These are phyloP conservation scores for Coriaria nepalensis DNA, from an alignment of 306 rosid genomes.

Conservation along the genomic window DNA sequence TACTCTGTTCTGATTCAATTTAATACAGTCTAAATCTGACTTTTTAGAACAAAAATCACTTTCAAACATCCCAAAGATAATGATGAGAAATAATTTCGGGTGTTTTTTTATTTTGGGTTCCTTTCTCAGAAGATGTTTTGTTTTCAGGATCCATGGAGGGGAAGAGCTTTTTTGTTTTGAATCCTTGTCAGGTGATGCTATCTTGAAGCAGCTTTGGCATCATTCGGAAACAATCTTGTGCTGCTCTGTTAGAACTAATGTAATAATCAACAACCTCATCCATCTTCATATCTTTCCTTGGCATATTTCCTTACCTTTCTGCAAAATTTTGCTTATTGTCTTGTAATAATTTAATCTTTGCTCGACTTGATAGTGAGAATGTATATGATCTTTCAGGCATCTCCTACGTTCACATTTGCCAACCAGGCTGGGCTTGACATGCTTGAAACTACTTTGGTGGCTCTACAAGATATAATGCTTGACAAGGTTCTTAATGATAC, in stretches of 20 bases:
- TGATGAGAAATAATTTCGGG: too few species aligned
- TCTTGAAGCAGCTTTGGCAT: slow-evolving; percentile 86
- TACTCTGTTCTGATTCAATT: too few species aligned
- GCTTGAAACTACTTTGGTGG: slow-evolving; percentile 93
- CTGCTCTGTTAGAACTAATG: slow-evolving; percentile 79
- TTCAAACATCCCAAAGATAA: too few species aligned
- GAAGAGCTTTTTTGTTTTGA: slow-evolving; percentile 50
- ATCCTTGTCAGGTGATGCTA: slow-evolving; percentile 48
- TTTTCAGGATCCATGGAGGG: slow-evolving; percentile 59
- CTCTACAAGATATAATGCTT: slow-evolving; percentile 90
- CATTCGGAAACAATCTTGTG: slow-evolving; percentile 91
- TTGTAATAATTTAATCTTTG: too few species aligned
- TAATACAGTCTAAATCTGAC: too few species aligned
- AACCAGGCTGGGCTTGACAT: slow-evolving; percentile 96
- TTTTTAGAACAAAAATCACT: too few species aligned
- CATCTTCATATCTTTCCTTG: not conserved
- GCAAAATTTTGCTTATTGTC: not conserved
- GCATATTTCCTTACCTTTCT: not conserved
- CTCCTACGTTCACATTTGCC: slow-evolving; percentile 85
- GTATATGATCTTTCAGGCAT: slow-evolving; percentile 37
- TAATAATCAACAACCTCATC: slow-evolving; percentile 8
- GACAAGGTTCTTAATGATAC: slow-evolving; percentile 88
- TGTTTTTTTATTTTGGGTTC: too few species aligned
- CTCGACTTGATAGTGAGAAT: too few species aligned
- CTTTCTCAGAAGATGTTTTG: too few species aligned